A percentile compares a stretch with the other conserved stretches of the same genome.
These are phyloP conservation scores for Starmerella asiatica DNA, from an alignment of 805 yeast genomes.

Conservation along the genomic window DNA sequence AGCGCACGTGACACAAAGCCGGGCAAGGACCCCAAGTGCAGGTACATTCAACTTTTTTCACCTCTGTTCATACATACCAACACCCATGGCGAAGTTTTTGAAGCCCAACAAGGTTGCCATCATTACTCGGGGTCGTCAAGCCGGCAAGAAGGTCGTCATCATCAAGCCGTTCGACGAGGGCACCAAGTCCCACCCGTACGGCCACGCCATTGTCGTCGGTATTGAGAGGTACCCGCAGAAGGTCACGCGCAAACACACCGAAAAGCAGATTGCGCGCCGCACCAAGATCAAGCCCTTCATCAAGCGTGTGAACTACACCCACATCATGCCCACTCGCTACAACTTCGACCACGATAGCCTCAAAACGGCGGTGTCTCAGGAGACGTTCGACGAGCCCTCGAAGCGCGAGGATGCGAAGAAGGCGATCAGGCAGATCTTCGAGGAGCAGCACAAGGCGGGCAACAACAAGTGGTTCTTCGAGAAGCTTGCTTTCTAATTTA, in stretches of 20 bases:
- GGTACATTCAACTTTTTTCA: slow-evolving; percentile 14
- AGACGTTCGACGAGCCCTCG: slow-evolving; percentile 92
- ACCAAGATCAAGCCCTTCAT: slow-evolving; percentile 98
- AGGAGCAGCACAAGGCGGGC: slow-evolving; percentile 97
- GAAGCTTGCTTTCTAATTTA: slow-evolving; percentile 71
- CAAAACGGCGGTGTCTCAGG: slow-evolving; percentile 82
- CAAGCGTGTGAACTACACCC: slow-evolving; percentile 99
- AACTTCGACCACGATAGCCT: slow-evolving; percentile 91
- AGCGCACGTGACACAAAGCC: too few relatives aligned
- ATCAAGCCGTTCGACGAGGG: slow-evolving; percentile 98
- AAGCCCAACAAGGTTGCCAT: slow-evolving; percentile 99
- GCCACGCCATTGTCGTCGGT: slow-evolving; percentile 99
- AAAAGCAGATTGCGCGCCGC: slow-evolving; percentile 93
- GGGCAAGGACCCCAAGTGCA: too few relatives aligned
- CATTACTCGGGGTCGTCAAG: slow-evolving; percentile 99
- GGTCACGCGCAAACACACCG: slow-evolving; percentile 89
- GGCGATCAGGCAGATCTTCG: slow-evolving; percentile 97
- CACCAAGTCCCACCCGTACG: slow-evolving; percentile 96
- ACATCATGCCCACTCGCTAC: slow-evolving; percentile 99
- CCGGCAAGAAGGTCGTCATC: slow-evolving; percentile 99
- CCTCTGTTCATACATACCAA: slow-evolving; percentile 1
- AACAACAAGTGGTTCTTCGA: slow-evolving; percentile 99
- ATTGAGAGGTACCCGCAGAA: slow-evolving; percentile 96
- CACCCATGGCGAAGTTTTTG: slow-evolving; percentile 87
- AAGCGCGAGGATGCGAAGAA: slow-evolving; percentile 98